Evolutionary conservation across 2,329 filamentous ascomycete genomes (phyloP), one percentile per base, ranked within the genome.

Genomic region (Colletotrichum musicola): DNA sequence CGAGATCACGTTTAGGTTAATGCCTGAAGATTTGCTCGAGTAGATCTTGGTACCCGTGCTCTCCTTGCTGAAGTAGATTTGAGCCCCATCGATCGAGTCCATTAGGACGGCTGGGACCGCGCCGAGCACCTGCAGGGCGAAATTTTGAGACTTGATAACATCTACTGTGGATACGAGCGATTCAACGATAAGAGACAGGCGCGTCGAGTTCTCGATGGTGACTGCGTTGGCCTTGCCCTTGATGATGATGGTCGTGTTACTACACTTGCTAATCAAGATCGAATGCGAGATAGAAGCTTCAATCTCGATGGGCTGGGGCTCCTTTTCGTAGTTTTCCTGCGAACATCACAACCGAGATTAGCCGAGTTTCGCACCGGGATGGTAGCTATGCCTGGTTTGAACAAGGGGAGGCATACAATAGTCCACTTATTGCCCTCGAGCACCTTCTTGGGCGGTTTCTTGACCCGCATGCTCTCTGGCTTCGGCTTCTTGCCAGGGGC

Each of bases 171-270:
- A 97, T 55, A 98, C 93, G 12, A 98, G 89, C 1, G 90, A 93
- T 75, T 98, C 95, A 62, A 98, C 88, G 59, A 98, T 89, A 61
- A 99, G 88, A 30, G 93, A 97, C 18, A 97, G 85, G 57, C 93
- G 91, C 54, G 86, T 89, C 64, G 92, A 95, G 83, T 98, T 98
- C 82, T 98, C 96, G 73, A 98, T 88, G 5, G 94, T 95, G 71
- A 99, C 93, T n/a, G 96, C 94, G 78, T 99, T 99, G 66, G 93
- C 94, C 82, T 99, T 99, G 81, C 94, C 95, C 76, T 89, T 92
- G 77, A 99, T 84, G 74, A 97, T 92, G 75, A 99, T 88, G 25
- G 95, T 97, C 5, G 93, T 93, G 81, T 96, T 96, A 81, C 90
- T 94, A 86, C 95, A 98, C 74, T 93, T 92, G 76, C 92, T 94